phyloP scores from a whole-genome alignment of 176 grass and related monocot genomes.

The Elymus sibiricus region DNA sequence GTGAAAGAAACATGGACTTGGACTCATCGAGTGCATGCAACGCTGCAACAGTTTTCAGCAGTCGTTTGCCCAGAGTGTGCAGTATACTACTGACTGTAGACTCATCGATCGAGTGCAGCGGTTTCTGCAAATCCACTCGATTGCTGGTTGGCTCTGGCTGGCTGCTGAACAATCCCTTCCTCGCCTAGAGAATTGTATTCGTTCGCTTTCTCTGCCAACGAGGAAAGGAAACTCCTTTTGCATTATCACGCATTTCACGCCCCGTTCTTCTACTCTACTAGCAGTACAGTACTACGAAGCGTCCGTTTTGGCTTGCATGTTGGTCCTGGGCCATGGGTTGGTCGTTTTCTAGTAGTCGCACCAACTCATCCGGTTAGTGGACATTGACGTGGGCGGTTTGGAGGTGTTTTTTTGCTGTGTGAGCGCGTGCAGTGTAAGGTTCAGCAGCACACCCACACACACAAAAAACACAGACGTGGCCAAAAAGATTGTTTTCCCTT shows the following conservation, averaged over 20 bases:
- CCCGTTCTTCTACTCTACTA: neutral
- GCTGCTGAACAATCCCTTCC: neutral
- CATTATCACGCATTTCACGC: neutral
- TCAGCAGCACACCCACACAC: too few species aligned
- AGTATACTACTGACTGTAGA: neutral
- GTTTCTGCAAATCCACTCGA: neutral
- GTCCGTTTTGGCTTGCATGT: neutral
- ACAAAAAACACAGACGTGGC: too few species aligned
- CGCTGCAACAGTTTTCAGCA: neutral
- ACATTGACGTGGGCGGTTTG: too few species aligned
- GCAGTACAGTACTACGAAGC: too few species aligned
- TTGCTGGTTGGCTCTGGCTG: neutral
- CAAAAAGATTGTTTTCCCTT: too few species aligned
- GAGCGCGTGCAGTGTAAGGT: too few species aligned
- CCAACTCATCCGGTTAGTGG: too few species aligned
- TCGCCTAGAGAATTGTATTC: neutral
- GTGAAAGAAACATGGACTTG: neutral
- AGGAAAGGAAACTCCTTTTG: neutral
- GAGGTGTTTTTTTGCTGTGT: too few species aligned
- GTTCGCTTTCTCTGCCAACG: constrained; percentile 12
- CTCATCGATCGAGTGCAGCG: constrained; percentile 10
- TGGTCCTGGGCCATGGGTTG: neutral
- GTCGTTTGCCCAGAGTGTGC: neutral
- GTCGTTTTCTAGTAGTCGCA: neutral
- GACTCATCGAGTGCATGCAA: constrained; percentile 16